Evolutionary conservation across 2,329 filamentous ascomycete species (phyloP), one percentile per base, ranked within the genome.

Genomic region (Botrytis cinerea): DNA sequence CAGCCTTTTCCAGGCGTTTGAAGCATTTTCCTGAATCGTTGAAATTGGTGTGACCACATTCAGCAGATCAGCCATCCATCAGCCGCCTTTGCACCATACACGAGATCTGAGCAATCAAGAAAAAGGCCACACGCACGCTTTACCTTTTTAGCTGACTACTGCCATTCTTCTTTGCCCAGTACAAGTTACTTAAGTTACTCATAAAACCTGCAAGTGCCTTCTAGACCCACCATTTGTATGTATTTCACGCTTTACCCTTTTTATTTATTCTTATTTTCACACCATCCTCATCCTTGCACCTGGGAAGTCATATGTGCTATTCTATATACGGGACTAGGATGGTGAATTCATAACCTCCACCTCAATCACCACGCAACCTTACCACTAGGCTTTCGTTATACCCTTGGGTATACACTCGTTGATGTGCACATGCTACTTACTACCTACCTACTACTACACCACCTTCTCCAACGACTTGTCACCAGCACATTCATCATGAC

Each of bases 401-500:
- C 51, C n/a, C 51, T 59, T n/a, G 57, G 57, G 43, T 59, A 61
- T 70, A 62, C 68, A 57, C 51, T 62, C 28, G 54, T 62, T 46
- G 32, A 63, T 66, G 70, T 46, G 60, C 70, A 76, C 76, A 77
- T 77, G 76, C 66, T 76, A 64, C 72, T 72, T 72, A 38, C 71
- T 59, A 35, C 60, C 62, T 48, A 54, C 38, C 6, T 43, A 54
- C 51, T 66, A 57, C 69, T 67, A 63, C 73, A 67, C 68, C 64
- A 71, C 71, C 72, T 72, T 46, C 62, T 67, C 73, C 43, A 66
- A 71, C 74, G 38, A 54, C 67, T 66, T 75, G 76, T 78, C 77
- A 79, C 76, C 76, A 75, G 76, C 75, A 61, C 73, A 72, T 71
- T 74, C 74, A 77, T 77, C 75, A 77, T 78, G 77, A 78, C 76